A percentile compares a stretch with the other conserved stretches of the same genome.
These are phyloP conservation scores for Venturia pyrina DNA, from an alignment of 2,329 filamentous ascomycete genomes.

Conservation along the genomic window DNA sequence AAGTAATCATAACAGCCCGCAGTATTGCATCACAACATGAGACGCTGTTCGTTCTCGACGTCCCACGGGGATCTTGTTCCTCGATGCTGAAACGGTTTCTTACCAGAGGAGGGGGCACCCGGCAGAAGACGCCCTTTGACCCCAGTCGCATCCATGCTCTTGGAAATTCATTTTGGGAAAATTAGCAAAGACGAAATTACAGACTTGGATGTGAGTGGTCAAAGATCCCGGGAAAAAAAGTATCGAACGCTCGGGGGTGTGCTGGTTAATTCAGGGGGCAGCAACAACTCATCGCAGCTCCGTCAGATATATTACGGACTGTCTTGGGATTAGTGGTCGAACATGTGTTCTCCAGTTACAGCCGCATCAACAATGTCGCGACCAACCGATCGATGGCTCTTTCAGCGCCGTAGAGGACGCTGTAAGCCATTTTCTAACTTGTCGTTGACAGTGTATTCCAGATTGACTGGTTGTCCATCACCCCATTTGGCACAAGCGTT, in stretches of 20 bases:
- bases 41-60: constrained; percentile 2
- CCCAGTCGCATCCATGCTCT: not conserved
- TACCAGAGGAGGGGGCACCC: not conserved
- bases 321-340: not conserved
- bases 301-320: not conserved
- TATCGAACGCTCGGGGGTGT: not conserved
- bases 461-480: not conserved
- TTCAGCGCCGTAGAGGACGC: not conserved
- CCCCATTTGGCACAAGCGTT: no score
- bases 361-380: not conserved
- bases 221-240: not conserved
- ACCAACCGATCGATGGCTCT: not conserved
- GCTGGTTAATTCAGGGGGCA: not conserved
- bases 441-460: not conserved
- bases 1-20: not conserved
- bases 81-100: not conserved
- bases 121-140: not conserved
- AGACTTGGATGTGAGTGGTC: not conserved
- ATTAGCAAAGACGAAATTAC: not conserved
- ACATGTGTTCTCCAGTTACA: not conserved
- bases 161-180: not conserved
- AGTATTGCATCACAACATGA: not conserved
- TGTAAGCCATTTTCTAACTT: not conserved
- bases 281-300: not conserved
- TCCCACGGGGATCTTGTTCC: not conserved